A percentile compares a stretch with the other conserved stretches of the same genome.
phyloP scores from a whole-genome alignment of 495 filamentous ascomycete species.

The Daldinia concentrica region DNA sequence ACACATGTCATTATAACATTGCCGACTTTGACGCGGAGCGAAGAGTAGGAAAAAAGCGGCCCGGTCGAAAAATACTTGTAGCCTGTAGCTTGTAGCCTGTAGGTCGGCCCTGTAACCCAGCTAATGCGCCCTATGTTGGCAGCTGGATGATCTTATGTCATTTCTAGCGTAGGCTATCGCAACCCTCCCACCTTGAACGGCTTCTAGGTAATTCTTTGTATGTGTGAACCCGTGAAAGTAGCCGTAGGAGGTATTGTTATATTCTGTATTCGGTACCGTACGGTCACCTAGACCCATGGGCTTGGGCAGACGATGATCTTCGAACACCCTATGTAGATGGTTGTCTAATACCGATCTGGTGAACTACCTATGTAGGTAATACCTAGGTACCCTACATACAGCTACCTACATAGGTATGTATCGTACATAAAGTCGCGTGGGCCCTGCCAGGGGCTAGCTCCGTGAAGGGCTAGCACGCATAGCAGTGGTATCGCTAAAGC shows the following conservation, averaged over 20 bases:
- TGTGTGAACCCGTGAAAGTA: slow-evolving; percentile 6
- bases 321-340: background rate
- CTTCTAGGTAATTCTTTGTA: slow-evolving; percentile 3
- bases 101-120: slow-evolving; percentile 10
- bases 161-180: slow-evolving; percentile 25
- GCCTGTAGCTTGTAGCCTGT: background rate
- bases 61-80: background rate
- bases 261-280: slow-evolving; percentile 12
- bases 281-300: slow-evolving; percentile 16
- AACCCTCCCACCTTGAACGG: slow-evolving; percentile 18
- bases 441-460: slow-evolving; percentile 5
- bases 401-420: no score
- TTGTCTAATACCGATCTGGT: background rate
- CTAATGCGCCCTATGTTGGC: slow-evolving; percentile 13
- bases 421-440: slow-evolving; percentile 15
- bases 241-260: slow-evolving; percentile 3
- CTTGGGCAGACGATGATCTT: slow-evolving; percentile 24
- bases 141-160: slow-evolving; percentile 37
- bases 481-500: background rate
- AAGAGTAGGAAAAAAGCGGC: slow-evolving; percentile 6
- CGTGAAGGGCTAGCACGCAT: slow-evolving; percentile 2
- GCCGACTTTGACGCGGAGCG: slow-evolving; percentile 2
- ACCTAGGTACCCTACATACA: slow-evolving; percentile 11
- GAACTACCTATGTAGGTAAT: slow-evolving; percentile 7
- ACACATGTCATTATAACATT: slow-evolving; percentile 21